phyloP scores from a whole-genome alignment of 345 rosid species.

The Arabis hirsuta region DNA sequence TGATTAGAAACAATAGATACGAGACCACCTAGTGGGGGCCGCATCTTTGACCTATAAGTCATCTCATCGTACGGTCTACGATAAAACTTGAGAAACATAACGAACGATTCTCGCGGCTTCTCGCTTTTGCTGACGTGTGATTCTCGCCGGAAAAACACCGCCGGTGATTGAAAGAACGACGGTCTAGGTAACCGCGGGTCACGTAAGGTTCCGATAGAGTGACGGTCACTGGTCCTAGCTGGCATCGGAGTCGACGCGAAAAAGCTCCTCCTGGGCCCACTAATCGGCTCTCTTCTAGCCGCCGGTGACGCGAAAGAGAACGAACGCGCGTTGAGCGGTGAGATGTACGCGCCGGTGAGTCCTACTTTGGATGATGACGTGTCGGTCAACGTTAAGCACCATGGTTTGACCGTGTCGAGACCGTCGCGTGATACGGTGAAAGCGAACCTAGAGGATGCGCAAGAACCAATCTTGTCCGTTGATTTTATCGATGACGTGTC shows the following conservation, averaged over 20 bases:
- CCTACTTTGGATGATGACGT: conserved; percentile 62
- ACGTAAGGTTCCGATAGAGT: conserved; percentile 39
- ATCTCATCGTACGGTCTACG: conserved; percentile 97
- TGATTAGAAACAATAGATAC: conserved; percentile 83
- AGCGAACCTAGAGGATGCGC: conserved; percentile 92
- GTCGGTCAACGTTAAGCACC: conserved; percentile 84
- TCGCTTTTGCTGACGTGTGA: conserved; percentile 67
- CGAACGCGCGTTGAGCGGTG: conserved; percentile 89
- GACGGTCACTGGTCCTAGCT: conserved; percentile 55
- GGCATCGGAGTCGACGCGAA: conserved; percentile 96
- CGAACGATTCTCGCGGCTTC: conserved; percentile 70
- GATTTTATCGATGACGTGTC: conserved; percentile 65
- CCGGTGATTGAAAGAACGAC: conserved; percentile 95
- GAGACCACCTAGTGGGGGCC: conserved; percentile 88
- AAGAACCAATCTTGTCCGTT: conserved; percentile 64
- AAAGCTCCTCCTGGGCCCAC: conserved; percentile 52
- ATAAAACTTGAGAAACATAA: conserved; percentile 75
- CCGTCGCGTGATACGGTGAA: conserved; percentile 90
- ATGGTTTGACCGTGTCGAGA: conserved; percentile 93
- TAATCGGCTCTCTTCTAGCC: conserved; percentile 44
- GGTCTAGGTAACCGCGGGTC: conserved; percentile 81
- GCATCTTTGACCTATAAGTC: conserved; percentile 96
- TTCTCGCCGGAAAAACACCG: conserved; percentile 78
- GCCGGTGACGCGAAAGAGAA: conserved; percentile 90
- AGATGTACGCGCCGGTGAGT: conserved; percentile 63